Evolutionary conservation across 139 green algal genomes (phyloP).

Genomic region (Trebouxia sp.): DNA sequence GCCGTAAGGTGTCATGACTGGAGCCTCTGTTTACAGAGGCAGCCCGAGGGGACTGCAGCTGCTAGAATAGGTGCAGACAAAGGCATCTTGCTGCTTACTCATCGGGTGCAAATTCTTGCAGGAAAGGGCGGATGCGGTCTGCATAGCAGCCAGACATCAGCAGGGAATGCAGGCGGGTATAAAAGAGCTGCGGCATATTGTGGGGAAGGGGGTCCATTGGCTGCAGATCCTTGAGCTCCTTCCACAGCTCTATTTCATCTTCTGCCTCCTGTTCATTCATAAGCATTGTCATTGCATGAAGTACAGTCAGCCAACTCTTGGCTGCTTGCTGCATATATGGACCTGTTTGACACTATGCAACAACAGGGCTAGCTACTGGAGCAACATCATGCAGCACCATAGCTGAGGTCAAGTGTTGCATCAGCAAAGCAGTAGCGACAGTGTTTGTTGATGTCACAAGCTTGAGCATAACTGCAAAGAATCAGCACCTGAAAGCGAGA

Average conservation of each 20-base stretch:
- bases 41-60: not conserved
- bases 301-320: too few species aligned
- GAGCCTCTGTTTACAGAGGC: too few species aligned
- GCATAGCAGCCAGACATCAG: conserved; percentile 57
- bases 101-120: conserved; percentile 57
- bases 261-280: conserved; percentile 39
- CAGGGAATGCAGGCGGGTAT: conserved; percentile 39
- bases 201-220: conserved; percentile 48
- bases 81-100: conserved; percentile 47
- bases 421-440: too few species aligned
- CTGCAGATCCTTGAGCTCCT: conserved; percentile 46
- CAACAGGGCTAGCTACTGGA: too few species aligned
- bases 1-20: too few species aligned
- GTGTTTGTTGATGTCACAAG: too few species aligned
- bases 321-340: too few species aligned
- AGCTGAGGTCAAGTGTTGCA: too few species aligned
- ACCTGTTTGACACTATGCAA: too few species aligned
- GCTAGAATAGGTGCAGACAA: not conserved
- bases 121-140: conserved; percentile 65
- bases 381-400: too few species aligned
- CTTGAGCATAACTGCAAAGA: too few species aligned
- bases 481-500: conserved; percentile 6
- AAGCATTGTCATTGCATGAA: not conserved
- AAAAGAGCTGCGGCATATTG: conserved; percentile 58
- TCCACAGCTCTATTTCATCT: conserved; percentile 42